Percentiles rank a stretch among this genome's conserved stretches.
Evolutionary conservation across 345 rosid genomes (phyloP).

Genomic region (Lepidium sativum): DNA sequence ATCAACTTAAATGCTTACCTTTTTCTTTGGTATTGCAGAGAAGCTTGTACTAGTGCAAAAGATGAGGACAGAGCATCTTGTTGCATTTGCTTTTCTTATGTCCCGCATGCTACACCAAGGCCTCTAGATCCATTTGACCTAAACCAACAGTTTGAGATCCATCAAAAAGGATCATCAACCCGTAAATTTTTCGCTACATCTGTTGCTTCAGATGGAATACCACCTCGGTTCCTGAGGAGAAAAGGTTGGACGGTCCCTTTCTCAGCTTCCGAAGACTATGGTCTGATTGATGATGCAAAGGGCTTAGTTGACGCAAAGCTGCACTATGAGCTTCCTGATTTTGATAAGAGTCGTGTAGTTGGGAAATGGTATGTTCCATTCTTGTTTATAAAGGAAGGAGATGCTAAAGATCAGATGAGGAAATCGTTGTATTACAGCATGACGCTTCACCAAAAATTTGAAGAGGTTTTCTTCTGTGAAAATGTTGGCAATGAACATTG

Average conservation of each 20-base stretch:
- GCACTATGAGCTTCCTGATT: conserved; percentile 38
- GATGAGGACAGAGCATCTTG: conserved; percentile 36
- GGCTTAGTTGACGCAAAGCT: conserved; percentile 38
- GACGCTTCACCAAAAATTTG: conserved; percentile 61
- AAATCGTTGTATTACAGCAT: conserved; percentile 42
- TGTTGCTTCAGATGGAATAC: conserved; percentile 37
- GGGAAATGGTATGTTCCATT: conserved; percentile 76
- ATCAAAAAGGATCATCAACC: conserved; percentile 15
- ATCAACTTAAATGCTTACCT: not conserved
- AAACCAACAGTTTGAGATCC: conserved; percentile 40
- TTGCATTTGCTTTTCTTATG: conserved; percentile 28
- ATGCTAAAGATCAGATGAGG: conserved; percentile 32
- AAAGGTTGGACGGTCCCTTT: conserved; percentile 42
- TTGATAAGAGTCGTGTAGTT: conserved; percentile 22
- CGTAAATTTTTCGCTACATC: conserved; percentile 39
- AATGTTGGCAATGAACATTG: conserved; percentile 2
- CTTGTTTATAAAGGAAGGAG: conserved; percentile 44
- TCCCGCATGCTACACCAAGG: conserved; percentile 29
- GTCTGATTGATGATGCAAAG: conserved; percentile 44
- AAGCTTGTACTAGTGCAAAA: conserved; percentile 35
- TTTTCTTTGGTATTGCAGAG: conserved; percentile 22
- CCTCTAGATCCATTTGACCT: conserved; percentile 35
- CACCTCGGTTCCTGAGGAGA: conserved; percentile 45
- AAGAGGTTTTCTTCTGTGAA: conserved; percentile 32
- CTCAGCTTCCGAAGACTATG: conserved; percentile 21